Evolutionary conservation across 371 early-diverging fungal species (phyloP), one percentile per base, ranked within the genome.

Genomic region (Apophysomyces variabilis): DNA sequence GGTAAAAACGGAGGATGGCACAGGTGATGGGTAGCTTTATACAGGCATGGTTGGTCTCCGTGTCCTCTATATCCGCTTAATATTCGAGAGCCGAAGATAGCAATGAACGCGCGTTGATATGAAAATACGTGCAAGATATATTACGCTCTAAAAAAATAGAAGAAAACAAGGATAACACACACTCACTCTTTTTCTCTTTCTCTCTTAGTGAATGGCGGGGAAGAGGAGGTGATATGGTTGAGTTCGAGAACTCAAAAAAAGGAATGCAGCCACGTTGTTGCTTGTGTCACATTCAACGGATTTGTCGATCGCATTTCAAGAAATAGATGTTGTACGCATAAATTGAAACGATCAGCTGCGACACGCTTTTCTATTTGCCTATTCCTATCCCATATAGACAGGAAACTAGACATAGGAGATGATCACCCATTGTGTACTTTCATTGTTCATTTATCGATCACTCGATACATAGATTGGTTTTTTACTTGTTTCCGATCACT

Each of bases 181-280:
- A 26, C 32, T 26, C 32, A 26, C 32, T 26, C 32, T 26, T 26
- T 26, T 26, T 26, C 3, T 26, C 32, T 26, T 26, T 26, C 32
- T 26, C 26, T 26, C 32, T n/a, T 50, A 5, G 16, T 50, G 32
- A 21, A 21, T 50, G 54, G 54, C 54, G 54, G 54, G 54, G 21
- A 50, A 50, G 54, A 26, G 54, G 54, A 21, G 41, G 41, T 26
- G 32, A 26, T 26, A 26, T 26, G 41, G 8, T 8, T 41, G 21
- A 50, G 54, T 50, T 50, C 21, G 21, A 16, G 54, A 26, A 11
- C 54, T 9, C 21, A 50, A 26, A 50, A 50, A 50, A 50, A 50
- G 54, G 54, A 50, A 50, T 50, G 21, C 54, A 50, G 54, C 54
- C 54, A 50, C 54, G 54, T 50, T 50, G 54, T 21, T 50, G 54